Conservation (phyloP, 1,284 basidiomycete species). For the Ceratobasidium sp. region DNA sequence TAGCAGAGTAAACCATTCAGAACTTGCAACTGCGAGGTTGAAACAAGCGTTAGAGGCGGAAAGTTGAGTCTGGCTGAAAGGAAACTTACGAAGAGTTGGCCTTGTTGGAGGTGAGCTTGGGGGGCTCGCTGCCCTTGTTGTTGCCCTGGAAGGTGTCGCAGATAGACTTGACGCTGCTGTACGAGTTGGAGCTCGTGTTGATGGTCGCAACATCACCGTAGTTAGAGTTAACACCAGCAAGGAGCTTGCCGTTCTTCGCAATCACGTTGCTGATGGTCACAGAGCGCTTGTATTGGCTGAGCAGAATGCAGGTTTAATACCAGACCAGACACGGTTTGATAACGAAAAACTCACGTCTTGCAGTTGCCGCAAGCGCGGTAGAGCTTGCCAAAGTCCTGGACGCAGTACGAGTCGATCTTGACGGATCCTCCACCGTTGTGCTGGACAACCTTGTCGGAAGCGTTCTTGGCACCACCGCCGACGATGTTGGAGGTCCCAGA, state of each 20-base stretch:
- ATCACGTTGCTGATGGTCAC: conserved; percentile 49
- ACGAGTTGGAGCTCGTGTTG: not conserved
- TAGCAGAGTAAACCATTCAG: too few species aligned
- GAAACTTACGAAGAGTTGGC: conserved; percentile 34
- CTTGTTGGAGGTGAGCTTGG: conserved; percentile 37
- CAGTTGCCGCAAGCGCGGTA: conserved; percentile 47
- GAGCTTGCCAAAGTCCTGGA: conserved; percentile 27
- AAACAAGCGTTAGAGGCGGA: too few species aligned
- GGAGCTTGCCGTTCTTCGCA: conserved; percentile 19
- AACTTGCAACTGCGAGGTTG: too few species aligned
- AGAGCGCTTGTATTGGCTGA: conserved; percentile 48
- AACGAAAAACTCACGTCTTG: conserved; percentile 8
- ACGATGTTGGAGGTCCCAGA: conserved; percentile 35
- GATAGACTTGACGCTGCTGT: conserved; percentile 7
- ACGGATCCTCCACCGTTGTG: conserved; percentile 43
- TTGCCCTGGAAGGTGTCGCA: conserved; percentile 31
- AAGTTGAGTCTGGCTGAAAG: too few species aligned
- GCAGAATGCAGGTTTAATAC: too few species aligned
- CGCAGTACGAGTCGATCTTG: conserved; percentile 36
- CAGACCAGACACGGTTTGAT: too few species aligned
- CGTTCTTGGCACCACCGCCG: conserved; percentile 42
- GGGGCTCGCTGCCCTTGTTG: conserved; percentile 22
- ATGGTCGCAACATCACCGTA: conserved; percentile 39
- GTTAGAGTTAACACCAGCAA: conserved; percentile 42
- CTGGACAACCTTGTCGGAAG: conserved; percentile 45